Base-by-base conservation (phyloP, 2,329 filamentous ascomycete species). In the Hypomyces rosellus region DNA sequence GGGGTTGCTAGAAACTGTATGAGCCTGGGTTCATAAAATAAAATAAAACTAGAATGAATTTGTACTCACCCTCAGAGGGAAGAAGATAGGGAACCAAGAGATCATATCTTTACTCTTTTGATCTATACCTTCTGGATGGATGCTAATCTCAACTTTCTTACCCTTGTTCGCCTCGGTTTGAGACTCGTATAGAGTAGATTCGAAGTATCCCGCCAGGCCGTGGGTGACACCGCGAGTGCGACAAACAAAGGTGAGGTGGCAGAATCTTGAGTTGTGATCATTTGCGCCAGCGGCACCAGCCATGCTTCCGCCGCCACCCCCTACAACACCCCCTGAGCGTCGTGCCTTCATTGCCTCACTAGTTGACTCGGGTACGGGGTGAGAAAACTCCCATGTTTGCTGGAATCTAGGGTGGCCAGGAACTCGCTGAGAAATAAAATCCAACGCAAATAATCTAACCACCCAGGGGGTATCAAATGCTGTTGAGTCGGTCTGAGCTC, bases 51-150 rank as follows among this genome's bases (percentile, higher is more conserved):
- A 3, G 14, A 7, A 3, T 14, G n/a, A 4, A 14, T 8, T 1
- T 1, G 1, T 15, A 65, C 80, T 63, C 74, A 91, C 90, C 82
- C 93, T 95, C 13, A 99, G 72, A 0, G 95, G 93, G 65, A 99
- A 99, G 72, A 92, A 96, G 30, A 99, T 97, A 1, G 93, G 93
- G 66, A 99, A 99, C 93, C 93, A 99, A 49, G 89, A 95, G 56
- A 96, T 95, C 95, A 99, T 99, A 61, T 95, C 91, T 64, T 86
- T 87, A 75, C 90, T 96, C 80, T 97, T 97, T 51, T 74, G 74
- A 50, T 93, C 89, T 70, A 99, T 97, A 30, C 86, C 88, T 56
- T 95, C 87, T 0, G 93, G 95, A 61, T 96, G 86, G 4, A 88
- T 99, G 62, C 89, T 95, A 53, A 99, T 78, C 72, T 97, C 92